phyloP scores from a whole-genome alignment of 345 rosid genomes.

The Punica granatum region DNA sequence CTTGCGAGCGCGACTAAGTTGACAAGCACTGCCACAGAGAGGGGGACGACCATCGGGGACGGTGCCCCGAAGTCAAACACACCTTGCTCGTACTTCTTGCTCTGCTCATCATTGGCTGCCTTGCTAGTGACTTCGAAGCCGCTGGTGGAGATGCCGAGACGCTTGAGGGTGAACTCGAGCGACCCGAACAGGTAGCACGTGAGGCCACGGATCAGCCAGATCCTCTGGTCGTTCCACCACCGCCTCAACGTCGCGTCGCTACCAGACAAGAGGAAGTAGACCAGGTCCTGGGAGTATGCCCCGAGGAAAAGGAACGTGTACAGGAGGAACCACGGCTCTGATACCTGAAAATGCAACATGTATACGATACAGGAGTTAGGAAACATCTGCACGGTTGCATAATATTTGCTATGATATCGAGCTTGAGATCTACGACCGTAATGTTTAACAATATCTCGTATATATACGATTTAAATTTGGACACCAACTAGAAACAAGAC shows the following conservation, averaged over 20 bases:
- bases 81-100: constrained; percentile 46
- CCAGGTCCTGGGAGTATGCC: constrained; percentile 42
- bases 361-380: not conserved
- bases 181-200: constrained; percentile 33
- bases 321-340: constrained; percentile 53
- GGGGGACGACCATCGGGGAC: constrained; percentile 43
- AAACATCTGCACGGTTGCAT: too few relatives aligned
- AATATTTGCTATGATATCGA: too few relatives aligned
- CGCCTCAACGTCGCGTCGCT: constrained; percentile 35
- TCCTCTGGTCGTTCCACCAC: constrained; percentile 78
- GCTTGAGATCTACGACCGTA: too few relatives aligned
- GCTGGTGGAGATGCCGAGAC: constrained; percentile 32
- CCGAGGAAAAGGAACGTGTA: constrained; percentile 55
- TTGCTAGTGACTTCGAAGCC: constrained; percentile 63
- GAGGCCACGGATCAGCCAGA: constrained; percentile 45
- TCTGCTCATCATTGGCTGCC: constrained; percentile 33
- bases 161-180: constrained; percentile 35
- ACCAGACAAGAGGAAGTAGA: constrained; percentile 23
- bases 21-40: constrained; percentile 37
- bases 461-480: too few relatives aligned
- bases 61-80: constrained; percentile 49
- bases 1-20: constrained; percentile 32
- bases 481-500: too few relatives aligned
- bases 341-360: constrained; percentile 21
- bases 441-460: too few relatives aligned